Base-by-base conservation (phyloP, 2,329 filamentous ascomycete genomes). In the Curvularia hawaiiensis region DNA sequence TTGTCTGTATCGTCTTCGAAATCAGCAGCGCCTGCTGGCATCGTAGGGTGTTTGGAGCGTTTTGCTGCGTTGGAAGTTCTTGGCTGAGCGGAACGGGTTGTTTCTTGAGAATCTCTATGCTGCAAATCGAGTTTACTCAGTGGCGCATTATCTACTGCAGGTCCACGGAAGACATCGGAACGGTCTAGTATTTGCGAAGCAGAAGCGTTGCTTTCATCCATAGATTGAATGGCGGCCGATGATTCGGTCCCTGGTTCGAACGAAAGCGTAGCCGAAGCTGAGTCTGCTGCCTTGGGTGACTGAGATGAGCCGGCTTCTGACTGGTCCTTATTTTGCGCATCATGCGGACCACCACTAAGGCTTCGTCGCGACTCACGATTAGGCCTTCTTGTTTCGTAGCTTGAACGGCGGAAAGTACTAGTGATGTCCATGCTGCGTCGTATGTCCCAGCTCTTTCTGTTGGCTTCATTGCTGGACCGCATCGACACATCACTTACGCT, bases 111-210 rank as follows among this genome's bases (percentile, higher is more conserved):
- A 58, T 72, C 59, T 28, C 69, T 68, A 16, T 59, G 60, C n/a
- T 64, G 26, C 33, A 55, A 60, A 28, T 69, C 69, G 18, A 66
- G 65, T 40, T 60, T 65, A 3, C 70, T 67, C 20, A 67, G 69
- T 4, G 61, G 53, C 12, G 68, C 60, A 30, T 59, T 41, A 18
- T 59, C 56, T 16, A 65, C 59, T 40, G 89, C 90, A 16, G 92
- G 92, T 26, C 88, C 88, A 64, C 90, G 88, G 69, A 99, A 98
- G 9, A 97, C 90, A 66, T 95, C 91, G 66, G 92, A 97, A 33
- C 90, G 87, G 52, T 86, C 85, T 9, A 99, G 79, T 38, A 98
- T 97, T 75, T 97, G 92, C 72, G 94, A 98, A 3, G 91, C 94
- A 3, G 93, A 96, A 47, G 89, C 88, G 54, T 83, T 82, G n/a